Evolutionary conservation across 2,329 filamentous ascomycete species (phyloP), one percentile per base, ranked within the genome.

Genomic region (Apiospora aurea): DNA sequence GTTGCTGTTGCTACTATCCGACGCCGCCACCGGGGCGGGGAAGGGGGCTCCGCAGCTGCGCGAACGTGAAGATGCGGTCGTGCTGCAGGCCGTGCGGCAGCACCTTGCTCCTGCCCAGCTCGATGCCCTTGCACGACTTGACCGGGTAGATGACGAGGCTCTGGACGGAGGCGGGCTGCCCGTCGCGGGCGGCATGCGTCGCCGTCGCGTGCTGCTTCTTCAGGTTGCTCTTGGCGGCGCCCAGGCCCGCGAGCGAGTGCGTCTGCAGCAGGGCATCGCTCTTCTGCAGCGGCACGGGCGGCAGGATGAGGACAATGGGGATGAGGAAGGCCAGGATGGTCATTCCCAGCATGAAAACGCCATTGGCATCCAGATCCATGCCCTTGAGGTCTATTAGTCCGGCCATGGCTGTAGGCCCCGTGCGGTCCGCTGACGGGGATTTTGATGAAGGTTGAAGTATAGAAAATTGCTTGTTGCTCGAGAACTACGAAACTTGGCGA

Each of bases 21-120:
- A 72, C 24, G 79, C 72, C 24, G 83, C 81, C 24, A 83, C 81
- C 2, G 86, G 84, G 73, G 86, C 86, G 51, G 84, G 83, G 76
- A 86, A 87, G 49, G 84, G 84, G 83, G 76, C 84, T 86, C 79
- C 84, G 84, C 73, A 88, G 84, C 80, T 95, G 92, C 1, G 93
- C 94, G 79, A 98, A 94, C 67, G 90, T 92, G 84, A 95, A 97
- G 76, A 96, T 89, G 7, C 94, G 90, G 82, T 98, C 95, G 81
- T 92, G 93, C 79, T 92, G 88, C 71, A 97, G 86, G 2, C 95
- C 94, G 2, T 89, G 89, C 7, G 89, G 84, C 66, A 94, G 82
- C 21, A 96, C 87, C 70, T 89, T 87, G 73, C 89, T 89, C 73
- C 87, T 83, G 69, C 88, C 83, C 67, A 97, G 82, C 82, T 96